Percentiles rank a stretch among this genome's conserved stretches.
Evolutionary conservation across 2,329 filamentous ascomycete species (phyloP).

Genomic region (Gnomoniopsis smithogilvyi): DNA sequence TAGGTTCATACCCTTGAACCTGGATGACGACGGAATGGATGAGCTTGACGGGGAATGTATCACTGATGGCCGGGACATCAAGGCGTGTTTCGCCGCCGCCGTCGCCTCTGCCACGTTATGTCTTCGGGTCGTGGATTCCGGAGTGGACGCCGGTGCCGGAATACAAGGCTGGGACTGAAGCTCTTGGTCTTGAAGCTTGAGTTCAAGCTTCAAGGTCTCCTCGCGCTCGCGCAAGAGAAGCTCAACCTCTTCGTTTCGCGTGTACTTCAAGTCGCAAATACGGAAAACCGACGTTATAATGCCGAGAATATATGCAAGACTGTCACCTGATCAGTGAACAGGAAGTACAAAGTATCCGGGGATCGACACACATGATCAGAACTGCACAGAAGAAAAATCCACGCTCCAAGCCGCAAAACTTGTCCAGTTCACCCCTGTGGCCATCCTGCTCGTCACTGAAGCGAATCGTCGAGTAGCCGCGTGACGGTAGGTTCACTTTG

Average conservation of each 20-base stretch:
- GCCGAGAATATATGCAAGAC: constrained; percentile 28
- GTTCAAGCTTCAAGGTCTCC: constrained; percentile 23
- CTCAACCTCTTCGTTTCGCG: constrained; percentile 23
- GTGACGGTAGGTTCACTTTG: not conserved
- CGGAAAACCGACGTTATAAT: constrained; percentile 27
- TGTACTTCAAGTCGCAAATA: constrained; percentile 29
- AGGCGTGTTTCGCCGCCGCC: not conserved
- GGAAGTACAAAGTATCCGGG: not conserved
- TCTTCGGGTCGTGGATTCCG: not conserved
- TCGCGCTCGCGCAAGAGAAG: constrained; percentile 24
- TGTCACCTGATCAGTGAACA: constrained; percentile 6
- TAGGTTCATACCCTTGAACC: not conserved
- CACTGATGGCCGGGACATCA: not conserved
- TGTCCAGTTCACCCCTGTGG: constrained; percentile 26
- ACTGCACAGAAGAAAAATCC: constrained; percentile 30
- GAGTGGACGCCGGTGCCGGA: not conserved
- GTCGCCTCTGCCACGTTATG: not conserved
- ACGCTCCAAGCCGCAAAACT: constrained; percentile 29
- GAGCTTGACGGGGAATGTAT: not conserved
- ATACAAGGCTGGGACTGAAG: not conserved
- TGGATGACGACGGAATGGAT: not conserved
- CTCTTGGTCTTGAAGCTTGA: constrained; percentile 22
- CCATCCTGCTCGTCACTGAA: constrained; percentile 27
- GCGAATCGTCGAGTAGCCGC: constrained; percentile 26
- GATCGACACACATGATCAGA: constrained; percentile 27